phyloP scores from a whole-genome alignment of 2,329 filamentous ascomycete species.

The Beauveria rudraprayagi region DNA sequence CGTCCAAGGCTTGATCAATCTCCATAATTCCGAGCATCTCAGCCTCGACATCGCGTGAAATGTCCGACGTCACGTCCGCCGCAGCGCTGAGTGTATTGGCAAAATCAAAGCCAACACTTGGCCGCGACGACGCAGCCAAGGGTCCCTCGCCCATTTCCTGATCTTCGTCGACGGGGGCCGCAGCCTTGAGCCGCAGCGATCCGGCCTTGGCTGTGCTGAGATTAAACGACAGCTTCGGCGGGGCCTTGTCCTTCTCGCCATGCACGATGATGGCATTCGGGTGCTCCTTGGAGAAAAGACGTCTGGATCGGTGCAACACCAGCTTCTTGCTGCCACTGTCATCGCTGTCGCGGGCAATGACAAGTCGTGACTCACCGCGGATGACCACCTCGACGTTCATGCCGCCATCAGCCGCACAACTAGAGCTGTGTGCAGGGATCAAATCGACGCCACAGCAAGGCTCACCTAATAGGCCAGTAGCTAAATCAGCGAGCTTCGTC shows the following conservation, averaged over 20 bases:
- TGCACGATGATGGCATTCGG: slow-evolving; percentile 49
- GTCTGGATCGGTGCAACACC: slow-evolving; percentile 29
- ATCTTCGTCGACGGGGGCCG: slow-evolving; percentile 21
- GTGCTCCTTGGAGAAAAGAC: slow-evolving; percentile 31
- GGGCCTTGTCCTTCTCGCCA: slow-evolving; percentile 29
- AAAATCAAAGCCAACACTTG: slow-evolving; percentile 40
- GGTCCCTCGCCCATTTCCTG: slow-evolving; percentile 13
- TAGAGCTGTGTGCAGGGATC: slow-evolving; percentile 27
- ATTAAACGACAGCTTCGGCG: slow-evolving; percentile 39
- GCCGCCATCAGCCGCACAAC: slow-evolving; percentile 24
- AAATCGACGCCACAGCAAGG: slow-evolving; percentile 45
- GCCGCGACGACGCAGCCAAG: slow-evolving; percentile 21
- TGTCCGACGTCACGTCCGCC: slow-evolving; percentile 42
- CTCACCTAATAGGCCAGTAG: slow-evolving; percentile 48
- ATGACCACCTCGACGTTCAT: slow-evolving; percentile 47
- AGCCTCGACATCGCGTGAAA: slow-evolving; percentile 47
- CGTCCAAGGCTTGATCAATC: slow-evolving; percentile 52
- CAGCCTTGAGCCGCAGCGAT: slow-evolving; percentile 25
- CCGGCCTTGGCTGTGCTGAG: slow-evolving; percentile 38
- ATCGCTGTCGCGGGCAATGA: slow-evolving; percentile 46
- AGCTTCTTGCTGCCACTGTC: slow-evolving; percentile 37
- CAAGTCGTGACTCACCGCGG: slow-evolving; percentile 47
- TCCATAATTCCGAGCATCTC: slow-evolving; percentile 60
- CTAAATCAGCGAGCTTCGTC: slow-evolving; percentile 45
- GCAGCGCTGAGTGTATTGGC: slow-evolving; percentile 42